Percentiles rank a stretch among this genome's conserved stretches.
Evolutionary conservation across 331 rosid genomes (phyloP).

Genomic region (Quercus phellos): DNA sequence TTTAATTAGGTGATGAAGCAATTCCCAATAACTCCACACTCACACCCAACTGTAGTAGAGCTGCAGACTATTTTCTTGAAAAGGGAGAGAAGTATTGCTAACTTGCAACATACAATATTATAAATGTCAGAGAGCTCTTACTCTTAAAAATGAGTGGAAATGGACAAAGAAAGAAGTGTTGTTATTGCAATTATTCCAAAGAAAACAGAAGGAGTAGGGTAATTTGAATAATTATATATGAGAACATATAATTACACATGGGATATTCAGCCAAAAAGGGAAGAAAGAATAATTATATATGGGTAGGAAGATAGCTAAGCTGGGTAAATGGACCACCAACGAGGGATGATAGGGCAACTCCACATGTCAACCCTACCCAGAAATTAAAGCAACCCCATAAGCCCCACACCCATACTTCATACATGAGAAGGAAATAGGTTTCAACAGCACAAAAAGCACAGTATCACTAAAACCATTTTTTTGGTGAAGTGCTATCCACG

Average conservation of each 20-base stretch:
- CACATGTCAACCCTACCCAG: constrained; percentile 12
- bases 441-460: constrained; percentile 6
- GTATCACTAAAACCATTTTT: constrained; percentile 6
- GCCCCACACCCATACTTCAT: not conserved
- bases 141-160: not conserved
- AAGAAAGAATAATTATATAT: no score
- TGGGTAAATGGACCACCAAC: not conserved
- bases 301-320: not conserved
- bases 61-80: no score
- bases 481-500: constrained; percentile 55
- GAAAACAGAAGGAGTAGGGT: not conserved
- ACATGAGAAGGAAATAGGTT: not conserved
- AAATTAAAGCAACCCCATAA: not conserved
- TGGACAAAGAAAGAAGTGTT: not conserved
- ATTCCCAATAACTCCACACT: no score
- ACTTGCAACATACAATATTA: not conserved
- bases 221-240: no score
- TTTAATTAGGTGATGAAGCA: no score
- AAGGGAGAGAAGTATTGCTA: no score
- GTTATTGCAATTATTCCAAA: not conserved
- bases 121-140: not conserved
- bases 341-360: not conserved
- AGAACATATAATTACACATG: no score
- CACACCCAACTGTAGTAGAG: no score
- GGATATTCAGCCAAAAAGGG: no score